Conservation (phyloP, 495 filamentous ascomycete genomes). For the Chaetomium tenue region DNA sequence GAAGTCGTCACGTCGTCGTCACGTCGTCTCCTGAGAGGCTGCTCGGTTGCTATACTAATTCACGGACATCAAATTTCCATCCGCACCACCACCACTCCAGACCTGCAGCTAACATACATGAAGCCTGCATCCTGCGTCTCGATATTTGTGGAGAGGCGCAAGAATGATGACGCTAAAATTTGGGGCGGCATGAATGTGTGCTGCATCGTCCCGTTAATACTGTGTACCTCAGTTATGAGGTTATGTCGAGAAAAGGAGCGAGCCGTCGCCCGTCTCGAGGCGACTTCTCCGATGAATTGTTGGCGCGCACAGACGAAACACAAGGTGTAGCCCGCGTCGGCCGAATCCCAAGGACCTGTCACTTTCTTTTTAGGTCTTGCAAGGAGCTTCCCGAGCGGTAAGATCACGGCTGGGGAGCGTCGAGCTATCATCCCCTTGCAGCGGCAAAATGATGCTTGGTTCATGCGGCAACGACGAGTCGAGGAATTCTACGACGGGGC, state of each 20-base stretch:
- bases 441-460: constrained; percentile 32
- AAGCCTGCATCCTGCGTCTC: constrained; percentile 13
- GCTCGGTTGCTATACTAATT: not conserved
- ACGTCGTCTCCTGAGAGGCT: not conserved
- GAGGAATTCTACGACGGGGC: not conserved
- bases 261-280: not conserved
- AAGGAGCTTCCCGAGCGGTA: constrained; percentile 22
- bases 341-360: not conserved
- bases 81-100: constrained; percentile 17
- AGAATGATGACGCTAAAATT: not conserved
- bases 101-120: constrained; percentile 28
- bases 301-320: not conserved
- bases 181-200: not conserved
- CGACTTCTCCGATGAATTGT: not conserved
- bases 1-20: not conserved
- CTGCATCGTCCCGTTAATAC: constrained; percentile 12
- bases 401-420: constrained; percentile 3
- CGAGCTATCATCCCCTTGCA: constrained; percentile 25
- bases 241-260: not conserved
- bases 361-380: constrained; percentile 8
- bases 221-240: no score
- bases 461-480: constrained; percentile 32
- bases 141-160: constrained; percentile 3
- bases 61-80: constrained; percentile 9
- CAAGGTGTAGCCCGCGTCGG: not conserved